Evolutionary conservation across 306 rosid genomes (phyloP).

Genomic region (Albizia julibrissin): DNA sequence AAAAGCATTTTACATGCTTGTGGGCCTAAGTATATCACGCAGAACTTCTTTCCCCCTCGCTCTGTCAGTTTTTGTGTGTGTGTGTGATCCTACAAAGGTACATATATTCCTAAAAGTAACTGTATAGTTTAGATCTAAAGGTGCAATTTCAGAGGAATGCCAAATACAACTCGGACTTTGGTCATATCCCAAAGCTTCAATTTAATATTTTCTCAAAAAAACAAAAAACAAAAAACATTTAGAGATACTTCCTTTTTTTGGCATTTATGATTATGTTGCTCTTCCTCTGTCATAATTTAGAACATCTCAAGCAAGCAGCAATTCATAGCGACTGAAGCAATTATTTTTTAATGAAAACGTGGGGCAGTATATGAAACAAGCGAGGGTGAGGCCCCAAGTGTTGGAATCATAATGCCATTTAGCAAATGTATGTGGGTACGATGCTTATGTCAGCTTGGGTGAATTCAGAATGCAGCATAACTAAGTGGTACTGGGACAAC

Average conservation of each 20-base stretch:
- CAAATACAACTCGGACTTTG: background rate
- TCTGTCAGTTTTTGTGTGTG: background rate
- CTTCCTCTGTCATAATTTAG: background rate
- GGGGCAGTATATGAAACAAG: background rate
- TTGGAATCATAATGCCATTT: background rate
- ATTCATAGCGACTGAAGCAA: background rate
- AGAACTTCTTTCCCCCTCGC: conserved; percentile 9
- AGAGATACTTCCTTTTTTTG: background rate
- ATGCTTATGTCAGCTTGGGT: background rate
- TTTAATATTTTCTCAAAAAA: conserved; percentile 12
- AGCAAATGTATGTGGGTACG: background rate
- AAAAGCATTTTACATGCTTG: conserved; percentile 20
- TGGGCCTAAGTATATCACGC: conserved; percentile 33
- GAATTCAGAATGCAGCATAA: background rate
- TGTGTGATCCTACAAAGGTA: conserved; percentile 15
- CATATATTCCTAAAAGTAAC: background rate
- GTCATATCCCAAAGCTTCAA: background rate
- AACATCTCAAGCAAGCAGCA: background rate
- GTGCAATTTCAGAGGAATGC: background rate
- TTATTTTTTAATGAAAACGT: too few relatives aligned
- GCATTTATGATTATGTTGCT: background rate
- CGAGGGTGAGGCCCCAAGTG: background rate
- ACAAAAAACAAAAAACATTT: too few relatives aligned
- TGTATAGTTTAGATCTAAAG: background rate
- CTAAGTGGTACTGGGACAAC: background rate